Percentiles rank a stretch among this genome's conserved stretches.
Conservation (phyloP, 495 filamentous ascomycete species). For the Thermothielavioides terrestris region DNA sequence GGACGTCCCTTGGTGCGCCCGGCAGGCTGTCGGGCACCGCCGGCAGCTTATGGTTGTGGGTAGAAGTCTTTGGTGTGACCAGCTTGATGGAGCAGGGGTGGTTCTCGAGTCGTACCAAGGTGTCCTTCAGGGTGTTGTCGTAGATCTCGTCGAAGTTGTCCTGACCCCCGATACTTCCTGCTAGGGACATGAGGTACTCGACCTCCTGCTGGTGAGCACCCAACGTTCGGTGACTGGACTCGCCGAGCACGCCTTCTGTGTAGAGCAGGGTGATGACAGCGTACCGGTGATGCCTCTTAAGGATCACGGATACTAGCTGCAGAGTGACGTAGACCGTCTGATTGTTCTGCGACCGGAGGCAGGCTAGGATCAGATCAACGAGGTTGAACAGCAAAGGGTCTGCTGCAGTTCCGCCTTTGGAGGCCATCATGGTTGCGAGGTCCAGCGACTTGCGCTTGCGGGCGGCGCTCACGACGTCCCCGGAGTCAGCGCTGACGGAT, state of each 20-base stretch:
- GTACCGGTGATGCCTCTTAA: slow-evolving; percentile 81
- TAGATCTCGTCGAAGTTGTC: slow-evolving; percentile 70
- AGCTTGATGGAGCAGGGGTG: slow-evolving; percentile 62
- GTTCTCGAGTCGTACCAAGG: slow-evolving; percentile 64
- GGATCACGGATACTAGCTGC: slow-evolving; percentile 71
- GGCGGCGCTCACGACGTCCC: slow-evolving; percentile 47
- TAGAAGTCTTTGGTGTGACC: slow-evolving; percentile 45
- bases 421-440: slow-evolving; percentile 66
- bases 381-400: slow-evolving; percentile 88
- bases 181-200: slow-evolving; percentile 61
- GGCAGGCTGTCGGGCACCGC: slow-evolving; percentile 43
- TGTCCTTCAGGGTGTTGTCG: slow-evolving; percentile 74
- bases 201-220: slow-evolving; percentile 77
- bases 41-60: slow-evolving; percentile 42
- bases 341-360: slow-evolving; percentile 72
- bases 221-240: slow-evolving; percentile 53
- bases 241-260: slow-evolving; percentile 45
- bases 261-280: slow-evolving; percentile 68
- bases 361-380: slow-evolving; percentile 79
- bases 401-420: slow-evolving; percentile 57
- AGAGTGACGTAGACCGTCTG: slow-evolving; percentile 86
- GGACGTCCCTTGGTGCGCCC: slow-evolving; percentile 47
- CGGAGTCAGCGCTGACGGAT: slow-evolving; percentile 16
- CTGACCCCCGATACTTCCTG: slow-evolving; percentile 60
- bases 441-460: slow-evolving; percentile 82